Conservation (phyloP, 2,329 filamentous ascomycete genomes). For the Colletotrichum aenigma region DNA sequence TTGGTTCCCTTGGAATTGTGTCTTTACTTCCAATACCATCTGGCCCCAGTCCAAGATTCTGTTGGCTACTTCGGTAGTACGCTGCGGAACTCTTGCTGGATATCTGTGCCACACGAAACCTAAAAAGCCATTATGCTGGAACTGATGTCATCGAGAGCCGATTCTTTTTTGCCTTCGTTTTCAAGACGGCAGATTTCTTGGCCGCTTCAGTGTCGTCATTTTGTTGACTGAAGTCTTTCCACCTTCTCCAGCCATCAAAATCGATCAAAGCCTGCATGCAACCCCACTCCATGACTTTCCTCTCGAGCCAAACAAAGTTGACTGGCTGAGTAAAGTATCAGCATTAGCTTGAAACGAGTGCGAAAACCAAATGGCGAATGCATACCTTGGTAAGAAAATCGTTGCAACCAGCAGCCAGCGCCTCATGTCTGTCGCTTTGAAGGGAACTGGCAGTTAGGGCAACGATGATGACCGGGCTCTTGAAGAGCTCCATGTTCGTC, state of each 20-base stretch:
- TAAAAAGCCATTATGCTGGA: background rate
- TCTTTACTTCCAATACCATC: background rate
- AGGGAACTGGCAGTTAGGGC: slow-evolving; percentile 92
- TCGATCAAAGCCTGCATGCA: slow-evolving; percentile 99
- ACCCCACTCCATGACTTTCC: slow-evolving; percentile 99
- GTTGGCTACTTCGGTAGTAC: background rate
- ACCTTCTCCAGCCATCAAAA: slow-evolving; percentile 96
- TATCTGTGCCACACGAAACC: background rate
- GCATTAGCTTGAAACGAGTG: background rate
- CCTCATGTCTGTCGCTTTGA: slow-evolving; percentile 94
- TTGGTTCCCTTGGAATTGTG: background rate
- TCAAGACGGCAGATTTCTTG: slow-evolving; percentile 43
- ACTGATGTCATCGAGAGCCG: slow-evolving; percentile 38
- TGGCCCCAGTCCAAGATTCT: background rate
- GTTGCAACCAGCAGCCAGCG: slow-evolving; percentile 93
- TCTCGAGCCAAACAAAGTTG: slow-evolving; percentile 95
- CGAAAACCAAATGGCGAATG: background rate
- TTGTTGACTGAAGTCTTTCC: slow-evolving; percentile 79
- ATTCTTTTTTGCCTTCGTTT: slow-evolving; percentile 50
- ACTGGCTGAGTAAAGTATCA: slow-evolving; percentile 69
- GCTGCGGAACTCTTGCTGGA: background rate
- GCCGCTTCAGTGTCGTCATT: slow-evolving; percentile 45
- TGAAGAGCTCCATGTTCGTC: slow-evolving; percentile 75
- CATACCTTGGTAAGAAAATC: slow-evolving; percentile 96
- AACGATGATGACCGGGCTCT: slow-evolving; percentile 97